Evolutionary conservation across 2,329 filamentous ascomycete species (phyloP), one percentile per base, ranked within the genome.

Genomic region (Colletotrichum salicis): DNA sequence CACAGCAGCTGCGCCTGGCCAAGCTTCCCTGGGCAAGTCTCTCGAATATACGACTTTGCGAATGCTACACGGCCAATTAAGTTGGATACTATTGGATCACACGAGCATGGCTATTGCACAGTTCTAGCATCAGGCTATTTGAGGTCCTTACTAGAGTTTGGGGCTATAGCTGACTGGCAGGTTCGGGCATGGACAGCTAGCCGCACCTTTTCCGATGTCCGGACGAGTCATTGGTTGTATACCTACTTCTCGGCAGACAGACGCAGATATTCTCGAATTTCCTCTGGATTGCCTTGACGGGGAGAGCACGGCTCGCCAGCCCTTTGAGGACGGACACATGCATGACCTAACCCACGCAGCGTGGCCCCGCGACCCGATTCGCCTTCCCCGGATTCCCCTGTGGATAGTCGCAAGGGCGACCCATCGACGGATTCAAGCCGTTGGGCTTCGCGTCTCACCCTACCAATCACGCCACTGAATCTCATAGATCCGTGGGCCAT

Each of bases 341-440:
- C 60, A 70, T 72, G 19, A 70, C 56, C 55, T 61, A 41, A 31
- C 27, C 67, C 15, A 60, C 55, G 61, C 45, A 27, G 48, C 55
- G 56, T 24, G 35, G 60, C 59, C 51, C 15, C 22, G 51, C 15
- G 45, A 12, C 41, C 15, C 58, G 45, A 22, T n/a, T 48, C 29
- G 60, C 59, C 33, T 52, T 48, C 48, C 65, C 65, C 60, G 60
- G 55, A 64, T 55, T 63, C 59, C 59, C 65, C 65, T 70, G 65
- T 60, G 55, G 24, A 5, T 24, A 60, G 41, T 64, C 35, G 65
- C 70, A 59, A 60, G 65, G 70, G 35, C 48, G 12, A 69, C 60
- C 70, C 55, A 19, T 69, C 35, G 60, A 15, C 54, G 55, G 35
- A 5, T 51, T 56, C 33, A 60, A 63, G 54, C 66, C 22, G 33